Evolutionary conservation across 2,329 filamentous ascomycete species (phyloP), one percentile per base, ranked within the genome.

Genomic region (Daldinia sp.): DNA sequence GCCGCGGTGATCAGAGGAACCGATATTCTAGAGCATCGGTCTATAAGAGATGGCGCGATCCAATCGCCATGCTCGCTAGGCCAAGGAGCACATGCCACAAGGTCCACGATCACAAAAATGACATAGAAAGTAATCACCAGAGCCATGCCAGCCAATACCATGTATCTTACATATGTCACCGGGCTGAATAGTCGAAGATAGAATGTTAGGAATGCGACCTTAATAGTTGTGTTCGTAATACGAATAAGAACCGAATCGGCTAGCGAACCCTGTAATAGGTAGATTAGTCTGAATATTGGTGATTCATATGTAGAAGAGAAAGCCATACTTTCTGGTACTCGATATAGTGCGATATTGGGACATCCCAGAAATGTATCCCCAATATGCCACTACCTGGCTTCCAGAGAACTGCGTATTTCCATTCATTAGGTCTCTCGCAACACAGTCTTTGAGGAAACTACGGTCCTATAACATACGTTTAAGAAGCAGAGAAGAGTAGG

Each of bases 341-440:
- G n/a, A 70, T 26, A 42, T 61, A 70, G 35, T 68, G 65, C 12
- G 65, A 68, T 18, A 73, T 41, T 3, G 69, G 59, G 13, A 67
- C 71, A 60, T 72, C 71, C 71, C 71, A 73, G 15, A 70, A n/a
- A 60, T 72, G 69, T 33, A 73, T 67, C 1, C 71, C 69, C 7
- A 73, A 37, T 48, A 73, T 68, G 1, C 71, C 71, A 30, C 67
- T 69, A 5, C 71, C 71, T 15, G 71, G 68, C 12, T 7, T 68
- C 20, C 51, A 65, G 42, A 67, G 67, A 35, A 72, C 71, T 73
- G 28, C 30, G 44, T 20, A 51, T 46, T 28, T 55, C 30, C 15
- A 3, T n/a, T 62, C 28, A 58, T 39, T 26, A 57, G 15, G n/a
- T 46, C 10, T 18, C 2, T n/a, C 5, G 20, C 18, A 6, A 33